Conservation (phyloP, 768 basidiomycete genomes). For the Tubosaeta sp. region DNA sequence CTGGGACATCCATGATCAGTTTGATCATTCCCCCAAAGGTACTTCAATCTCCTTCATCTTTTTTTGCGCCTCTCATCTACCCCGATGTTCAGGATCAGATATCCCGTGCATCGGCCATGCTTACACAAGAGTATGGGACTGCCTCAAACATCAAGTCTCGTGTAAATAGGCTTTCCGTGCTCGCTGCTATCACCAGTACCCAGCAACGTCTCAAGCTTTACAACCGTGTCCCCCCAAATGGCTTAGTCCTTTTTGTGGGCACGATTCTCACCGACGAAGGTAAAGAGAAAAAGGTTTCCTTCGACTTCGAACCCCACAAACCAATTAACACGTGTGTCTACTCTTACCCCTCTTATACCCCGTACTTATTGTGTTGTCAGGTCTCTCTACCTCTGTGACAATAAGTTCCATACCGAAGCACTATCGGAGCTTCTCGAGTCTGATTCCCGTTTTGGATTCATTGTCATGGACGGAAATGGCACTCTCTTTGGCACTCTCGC, state of each 20-base stretch:
- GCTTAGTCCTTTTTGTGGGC: constrained; percentile 95
- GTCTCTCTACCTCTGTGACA: constrained; percentile 97
- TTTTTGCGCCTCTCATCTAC: not conserved
- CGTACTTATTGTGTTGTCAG: constrained; percentile 35
- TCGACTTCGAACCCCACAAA: constrained; percentile 98
- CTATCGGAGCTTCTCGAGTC: constrained; percentile 95
- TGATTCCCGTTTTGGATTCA: constrained; percentile 97
- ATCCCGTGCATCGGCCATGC: constrained; percentile 89
- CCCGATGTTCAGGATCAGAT: constrained; percentile 70
- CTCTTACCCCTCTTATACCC: not conserved
- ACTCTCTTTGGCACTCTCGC: constrained; percentile 93
- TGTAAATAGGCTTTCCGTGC: constrained; percentile 94
- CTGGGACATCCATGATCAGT: constrained; percentile 98
- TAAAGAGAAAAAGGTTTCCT: constrained; percentile 98
- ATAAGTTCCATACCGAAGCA: constrained; percentile 99
- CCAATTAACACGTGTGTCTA: constrained; percentile 91
- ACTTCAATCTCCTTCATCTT: constrained; percentile 18
- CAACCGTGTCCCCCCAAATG: constrained; percentile 93
- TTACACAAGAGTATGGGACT: constrained; percentile 97
- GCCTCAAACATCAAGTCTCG: constrained; percentile 99
- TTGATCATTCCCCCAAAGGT: constrained; percentile 95
- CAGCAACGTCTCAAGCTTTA: constrained; percentile 97
- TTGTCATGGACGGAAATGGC: constrained; percentile 99
- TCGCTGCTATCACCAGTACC: constrained; percentile 97
- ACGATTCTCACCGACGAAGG: constrained; percentile 98